These are phyloP conservation scores for Brassica carinata DNA, from an alignment of 345 rosid species.

Conservation along the genomic window DNA sequence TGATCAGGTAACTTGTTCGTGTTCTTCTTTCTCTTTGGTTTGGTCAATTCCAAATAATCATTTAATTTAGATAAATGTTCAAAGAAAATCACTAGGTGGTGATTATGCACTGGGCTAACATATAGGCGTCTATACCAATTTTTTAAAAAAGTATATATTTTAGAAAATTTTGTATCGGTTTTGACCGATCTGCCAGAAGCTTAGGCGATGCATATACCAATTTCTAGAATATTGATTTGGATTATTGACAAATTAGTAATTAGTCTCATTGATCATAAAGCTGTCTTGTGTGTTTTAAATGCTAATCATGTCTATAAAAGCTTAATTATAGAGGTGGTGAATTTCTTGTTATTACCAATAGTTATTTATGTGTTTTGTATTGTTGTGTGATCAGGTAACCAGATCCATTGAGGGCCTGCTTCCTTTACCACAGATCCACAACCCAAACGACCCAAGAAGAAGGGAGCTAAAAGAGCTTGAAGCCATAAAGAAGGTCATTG, in stretches of 20 bases:
- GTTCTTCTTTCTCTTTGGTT: not conserved
- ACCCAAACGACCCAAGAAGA: slow-evolving; percentile 59
- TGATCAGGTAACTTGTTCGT: slow-evolving; percentile 61
- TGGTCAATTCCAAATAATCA: not conserved
- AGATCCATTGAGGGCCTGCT: slow-evolving; percentile 70
- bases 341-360: not conserved
- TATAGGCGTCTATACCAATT: not conserved
- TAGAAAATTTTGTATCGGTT: not conserved
- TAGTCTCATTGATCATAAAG: not conserved
- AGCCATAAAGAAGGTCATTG: slow-evolving; percentile 54
- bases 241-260: not conserved
- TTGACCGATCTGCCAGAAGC: not conserved
- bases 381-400: slow-evolving; percentile 58
- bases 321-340: not conserved
- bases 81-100: not conserved
- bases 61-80: not conserved
- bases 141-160: too few species aligned
- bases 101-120: too few species aligned
- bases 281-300: not conserved
- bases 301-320: not conserved
- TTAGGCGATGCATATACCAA: too few species aligned
- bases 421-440: slow-evolving; percentile 47
- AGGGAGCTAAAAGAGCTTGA: slow-evolving; percentile 68
- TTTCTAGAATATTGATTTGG: not conserved
- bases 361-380: not conserved